phyloP scores from a whole-genome alignment of 495 filamentous ascomycete genomes.

The Peziza echinospora region DNA sequence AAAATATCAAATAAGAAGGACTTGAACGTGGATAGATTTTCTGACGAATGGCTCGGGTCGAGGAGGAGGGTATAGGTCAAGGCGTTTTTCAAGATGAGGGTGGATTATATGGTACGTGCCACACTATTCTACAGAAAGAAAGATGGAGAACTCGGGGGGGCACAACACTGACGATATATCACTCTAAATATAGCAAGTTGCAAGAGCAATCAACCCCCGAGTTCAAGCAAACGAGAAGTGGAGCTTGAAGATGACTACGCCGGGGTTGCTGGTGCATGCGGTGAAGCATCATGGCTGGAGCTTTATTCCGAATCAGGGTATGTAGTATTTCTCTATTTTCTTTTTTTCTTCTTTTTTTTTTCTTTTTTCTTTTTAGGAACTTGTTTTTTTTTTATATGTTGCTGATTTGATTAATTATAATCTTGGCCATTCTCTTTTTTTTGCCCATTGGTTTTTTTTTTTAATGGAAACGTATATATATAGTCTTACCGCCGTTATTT shows the following conservation, averaged over 20 bases:
- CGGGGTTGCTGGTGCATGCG: conserved; percentile 57
- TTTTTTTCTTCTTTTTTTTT: no score
- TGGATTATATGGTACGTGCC: conserved; percentile 52
- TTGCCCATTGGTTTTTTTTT: no score
- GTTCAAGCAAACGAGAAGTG: conserved; percentile 33
- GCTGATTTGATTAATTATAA: no score
- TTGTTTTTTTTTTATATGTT: no score
- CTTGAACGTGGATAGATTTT: not conserved
- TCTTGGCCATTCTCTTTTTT: no score
- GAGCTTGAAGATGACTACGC: conserved; percentile 54
- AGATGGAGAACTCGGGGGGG: not conserved
- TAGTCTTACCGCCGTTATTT: conserved; percentile 60
- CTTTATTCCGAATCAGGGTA: conserved; percentile 58
- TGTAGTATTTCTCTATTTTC: not conserved
- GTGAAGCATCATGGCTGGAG: conserved; percentile 62
- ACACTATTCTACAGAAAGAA: not conserved
- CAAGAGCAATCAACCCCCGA: conserved; percentile 44
- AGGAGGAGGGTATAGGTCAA: conserved; percentile 30
- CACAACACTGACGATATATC: conserved; percentile 3
- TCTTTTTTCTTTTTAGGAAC: no score
- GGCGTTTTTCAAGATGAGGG: conserved; percentile 68
- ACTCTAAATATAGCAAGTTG: conserved; percentile 13
- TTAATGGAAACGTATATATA: no score
- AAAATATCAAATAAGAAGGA: no score
- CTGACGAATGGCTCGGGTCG: not conserved